These are phyloP conservation scores for Fomitiporia mediterranea DNA, from an alignment of 1,284 basidiomycete species.

Conservation along the genomic window DNA sequence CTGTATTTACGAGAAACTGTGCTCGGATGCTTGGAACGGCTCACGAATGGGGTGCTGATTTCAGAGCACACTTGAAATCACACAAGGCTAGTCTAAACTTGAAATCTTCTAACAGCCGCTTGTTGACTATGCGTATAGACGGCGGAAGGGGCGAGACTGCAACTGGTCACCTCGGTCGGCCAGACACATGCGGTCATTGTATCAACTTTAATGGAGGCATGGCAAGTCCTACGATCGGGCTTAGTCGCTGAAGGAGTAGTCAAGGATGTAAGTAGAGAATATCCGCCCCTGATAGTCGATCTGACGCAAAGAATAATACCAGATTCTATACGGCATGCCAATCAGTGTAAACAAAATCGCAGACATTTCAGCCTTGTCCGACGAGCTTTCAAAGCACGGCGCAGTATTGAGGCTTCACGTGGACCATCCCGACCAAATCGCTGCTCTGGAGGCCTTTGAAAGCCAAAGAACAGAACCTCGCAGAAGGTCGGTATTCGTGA, in stretches of 20 bases:
- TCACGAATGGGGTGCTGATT: slow-evolving; percentile 58
- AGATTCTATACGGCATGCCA: slow-evolving; percentile 82
- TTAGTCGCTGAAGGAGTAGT: slow-evolving; percentile 70
- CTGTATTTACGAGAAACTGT: slow-evolving; percentile 68
- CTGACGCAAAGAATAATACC: slow-evolving; percentile 6
- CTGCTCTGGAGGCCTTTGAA: slow-evolving; percentile 57
- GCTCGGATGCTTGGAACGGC: slow-evolving; percentile 64
- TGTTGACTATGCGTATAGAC: slow-evolving; percentile 42
- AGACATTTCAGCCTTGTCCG: slow-evolving; percentile 60
- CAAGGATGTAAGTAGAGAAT: slow-evolving; percentile 55
- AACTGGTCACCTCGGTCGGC: slow-evolving; percentile 52
- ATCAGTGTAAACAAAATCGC: slow-evolving; percentile 65
- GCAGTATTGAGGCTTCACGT: slow-evolving; percentile 64
- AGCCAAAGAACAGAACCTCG: slow-evolving; percentile 34
- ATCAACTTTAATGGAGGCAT: slow-evolving; percentile 78
- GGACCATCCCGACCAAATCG: slow-evolving; percentile 72
- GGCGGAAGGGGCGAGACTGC: slow-evolving; percentile 64
- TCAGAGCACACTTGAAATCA: slow-evolving; percentile 83
- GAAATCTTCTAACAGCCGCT: not conserved
- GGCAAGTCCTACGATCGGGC: slow-evolving; percentile 65
- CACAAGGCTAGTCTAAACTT: slow-evolving; percentile 52
- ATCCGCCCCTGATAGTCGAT: not conserved
- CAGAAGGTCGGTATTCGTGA: slow-evolving; percentile 75
- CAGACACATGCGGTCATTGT: slow-evolving; percentile 62
- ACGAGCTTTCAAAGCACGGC: slow-evolving; percentile 47